Percentiles rank a stretch among this genome's conserved stretches.
phyloP scores from a whole-genome alignment of 2,329 filamentous ascomycete genomes.

The Xylariaceae sp. region DNA sequence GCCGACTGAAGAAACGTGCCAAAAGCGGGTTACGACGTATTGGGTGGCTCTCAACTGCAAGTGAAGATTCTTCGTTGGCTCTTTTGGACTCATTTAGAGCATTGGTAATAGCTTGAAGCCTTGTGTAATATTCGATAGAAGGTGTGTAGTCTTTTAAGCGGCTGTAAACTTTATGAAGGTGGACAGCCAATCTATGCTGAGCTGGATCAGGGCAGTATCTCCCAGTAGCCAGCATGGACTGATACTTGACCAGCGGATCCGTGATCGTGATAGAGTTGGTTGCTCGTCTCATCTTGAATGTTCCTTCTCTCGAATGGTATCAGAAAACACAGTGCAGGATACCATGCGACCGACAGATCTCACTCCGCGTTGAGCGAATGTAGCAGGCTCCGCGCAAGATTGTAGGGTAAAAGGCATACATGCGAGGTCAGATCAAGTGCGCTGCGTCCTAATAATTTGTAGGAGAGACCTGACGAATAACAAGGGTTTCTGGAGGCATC shows the following conservation, averaged over 20 bases:
- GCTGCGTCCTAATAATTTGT: not conserved
- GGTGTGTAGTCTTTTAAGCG: constrained; percentile 76
- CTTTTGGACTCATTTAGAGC: constrained; percentile 34
- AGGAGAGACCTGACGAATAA: not conserved
- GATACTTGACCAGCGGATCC: constrained; percentile 74
- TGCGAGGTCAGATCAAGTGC: constrained; percentile 1
- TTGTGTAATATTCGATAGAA: constrained; percentile 61
- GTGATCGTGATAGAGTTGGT: constrained; percentile 53
- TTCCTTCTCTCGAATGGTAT: too few relatives aligned
- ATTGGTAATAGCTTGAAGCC: constrained; percentile 56
- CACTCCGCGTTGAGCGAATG: too few relatives aligned
- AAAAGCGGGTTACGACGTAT: constrained; percentile 57
- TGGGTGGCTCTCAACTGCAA: constrained; percentile 50
- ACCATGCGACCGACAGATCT: too few relatives aligned
- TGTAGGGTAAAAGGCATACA: not conserved
- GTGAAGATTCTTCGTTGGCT: constrained; percentile 29
- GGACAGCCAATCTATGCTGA: constrained; percentile 68
- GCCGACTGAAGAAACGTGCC: constrained; percentile 52
- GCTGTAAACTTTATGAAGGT: constrained; percentile 72
- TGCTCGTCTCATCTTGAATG: constrained; percentile 28
- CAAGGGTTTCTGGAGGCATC: not conserved
- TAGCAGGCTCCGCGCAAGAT: too few relatives aligned
- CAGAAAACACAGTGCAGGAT: too few relatives aligned
- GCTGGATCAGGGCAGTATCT: constrained; percentile 64
- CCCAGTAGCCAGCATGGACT: constrained; percentile 63